These are phyloP conservation scores for Leishmania major DNA, from an alignment of 208 protist genomes.

Conservation along the genomic window DNA sequence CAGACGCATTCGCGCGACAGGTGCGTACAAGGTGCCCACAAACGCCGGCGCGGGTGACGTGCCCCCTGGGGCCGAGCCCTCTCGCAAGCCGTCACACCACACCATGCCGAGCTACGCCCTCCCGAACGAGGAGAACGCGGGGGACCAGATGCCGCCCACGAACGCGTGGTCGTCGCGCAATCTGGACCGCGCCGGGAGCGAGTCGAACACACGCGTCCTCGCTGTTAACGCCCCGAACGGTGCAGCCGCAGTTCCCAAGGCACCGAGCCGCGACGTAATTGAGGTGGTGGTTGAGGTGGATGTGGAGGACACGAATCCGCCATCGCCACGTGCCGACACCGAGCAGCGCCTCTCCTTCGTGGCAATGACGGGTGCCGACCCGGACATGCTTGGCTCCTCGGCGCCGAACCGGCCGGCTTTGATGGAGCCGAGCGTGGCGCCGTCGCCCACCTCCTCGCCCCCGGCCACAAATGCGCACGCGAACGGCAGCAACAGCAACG, in stretches of 20 bases:
- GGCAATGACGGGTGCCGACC: slow-evolving; percentile 18
- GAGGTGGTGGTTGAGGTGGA: slow-evolving; percentile 21
- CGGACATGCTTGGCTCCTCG: slow-evolving; percentile 32
- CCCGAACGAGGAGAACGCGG: slow-evolving; percentile 2
- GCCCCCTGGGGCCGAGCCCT: slow-evolving; percentile 4
- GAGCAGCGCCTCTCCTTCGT: slow-evolving; percentile 28
- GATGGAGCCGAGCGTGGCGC: slow-evolving; percentile 26
- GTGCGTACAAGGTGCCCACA: slow-evolving; percentile 16
- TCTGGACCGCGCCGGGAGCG: not conserved
- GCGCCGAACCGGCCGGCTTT: slow-evolving; percentile 33
- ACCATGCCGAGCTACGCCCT: not conserved
- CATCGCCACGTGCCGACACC: slow-evolving; percentile 12
- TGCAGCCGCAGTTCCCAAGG: not conserved
- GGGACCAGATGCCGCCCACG: not conserved
- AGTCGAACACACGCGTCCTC: not conserved
- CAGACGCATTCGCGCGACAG: slow-evolving; percentile 23
- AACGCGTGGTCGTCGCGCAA: slow-evolving; percentile 9
- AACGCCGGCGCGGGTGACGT: slow-evolving; percentile 22
- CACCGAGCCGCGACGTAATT: slow-evolving; percentile 9
- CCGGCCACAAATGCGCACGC: not conserved
- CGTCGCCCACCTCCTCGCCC: not conserved
- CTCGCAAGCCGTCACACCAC: not conserved
- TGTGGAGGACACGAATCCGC: slow-evolving; percentile 20
- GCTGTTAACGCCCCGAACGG: not conserved
- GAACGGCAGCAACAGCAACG: not conserved